Evolutionary conservation across 176 grass and related monocot species (phyloP), one percentile per base, ranked within the genome.

Genomic region (Dendrocalamus sinicus): DNA sequence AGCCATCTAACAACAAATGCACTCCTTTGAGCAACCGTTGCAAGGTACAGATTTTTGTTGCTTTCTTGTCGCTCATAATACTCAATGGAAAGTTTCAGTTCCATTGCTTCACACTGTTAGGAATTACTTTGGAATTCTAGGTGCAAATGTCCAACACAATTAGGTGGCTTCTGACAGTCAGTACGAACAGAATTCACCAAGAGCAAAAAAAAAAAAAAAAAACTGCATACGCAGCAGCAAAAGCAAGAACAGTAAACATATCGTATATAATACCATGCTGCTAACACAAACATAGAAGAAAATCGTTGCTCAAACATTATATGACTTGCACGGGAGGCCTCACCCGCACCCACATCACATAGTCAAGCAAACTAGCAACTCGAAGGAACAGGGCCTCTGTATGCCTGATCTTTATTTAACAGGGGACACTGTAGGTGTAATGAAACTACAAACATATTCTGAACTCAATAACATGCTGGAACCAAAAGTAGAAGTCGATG

Each of bases 361-460:
- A 28, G 79, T 58, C 28, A 13, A 66, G 16, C 61, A 68, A 62
- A 61, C 80, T 70, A 43, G 41, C 60, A 63, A 32, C 5, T 46
- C 32, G 12, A 41, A 81, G 75, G 8, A 76, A 74, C 80, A 61
- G 61, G 60, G 23, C 35, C 24, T 60, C 82, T 22, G 68, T 28
- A n/a, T 43, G 69, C 59, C 35, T 74, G 54, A 40, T 81, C 70
- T 88, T 88, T 88, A 88, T 88, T 91, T 37, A 22, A 53, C 50
- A 73, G 37, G 28, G 76, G 19, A 82, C 51, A 74, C 59, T 89
- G 26, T 79, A 76, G 30, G 67, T 75, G 67, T 86, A 67, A 32
- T 32, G 30, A 67, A 61, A 26, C 88, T 72, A 71, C 73, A 63
- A 58, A 39, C 9, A 39, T 66, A 69, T 79, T 85, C 85, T 14